These are phyloP conservation scores for Beauveria pseudobassiana DNA, from an alignment of 2,329 filamentous ascomycete species.

Conservation along the genomic window DNA sequence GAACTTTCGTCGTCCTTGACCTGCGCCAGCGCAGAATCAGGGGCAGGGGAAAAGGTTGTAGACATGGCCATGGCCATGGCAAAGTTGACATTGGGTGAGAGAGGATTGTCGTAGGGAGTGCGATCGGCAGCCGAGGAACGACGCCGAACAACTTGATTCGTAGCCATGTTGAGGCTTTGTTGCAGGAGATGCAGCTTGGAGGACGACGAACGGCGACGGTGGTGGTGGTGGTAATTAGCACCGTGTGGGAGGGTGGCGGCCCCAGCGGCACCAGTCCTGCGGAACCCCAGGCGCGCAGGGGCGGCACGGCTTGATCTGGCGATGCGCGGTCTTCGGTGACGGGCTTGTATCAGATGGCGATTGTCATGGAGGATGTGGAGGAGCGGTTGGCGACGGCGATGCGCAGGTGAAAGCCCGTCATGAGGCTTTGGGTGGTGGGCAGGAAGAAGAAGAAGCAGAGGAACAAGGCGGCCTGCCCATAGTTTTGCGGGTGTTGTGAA, in stretches of 20 bases:
- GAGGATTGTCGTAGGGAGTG: constrained; percentile 15
- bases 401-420: constrained; percentile 40
- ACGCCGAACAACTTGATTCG: constrained; percentile 31
- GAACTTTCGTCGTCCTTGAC: constrained; percentile 6
- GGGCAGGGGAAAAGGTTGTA: constrained; percentile 18
- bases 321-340: constrained; percentile 32
- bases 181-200: constrained; percentile 1
- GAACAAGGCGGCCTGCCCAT: background rate
- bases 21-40: constrained; percentile 14
- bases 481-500: background rate
- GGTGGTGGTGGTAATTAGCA: constrained; percentile 27
- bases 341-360: constrained; percentile 30
- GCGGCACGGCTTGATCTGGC: constrained; percentile 34
- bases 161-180: constrained; percentile 24
- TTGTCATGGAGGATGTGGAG: constrained; percentile 38
- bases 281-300: constrained; percentile 32
- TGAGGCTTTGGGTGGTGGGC: constrained; percentile 22
- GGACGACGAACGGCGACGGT: constrained; percentile 20
- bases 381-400: constrained; percentile 41
- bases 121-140: constrained; percentile 32
- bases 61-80: constrained; percentile 17
- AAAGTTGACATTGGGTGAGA: constrained; percentile 16
- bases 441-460: background rate
- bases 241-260: constrained; percentile 15
- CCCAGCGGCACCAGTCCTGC: constrained; percentile 22